These are phyloP conservation scores for Chaetomiaceae sp. DNA, from an alignment of 2,329 filamentous ascomycete species.

Conservation along the genomic window DNA sequence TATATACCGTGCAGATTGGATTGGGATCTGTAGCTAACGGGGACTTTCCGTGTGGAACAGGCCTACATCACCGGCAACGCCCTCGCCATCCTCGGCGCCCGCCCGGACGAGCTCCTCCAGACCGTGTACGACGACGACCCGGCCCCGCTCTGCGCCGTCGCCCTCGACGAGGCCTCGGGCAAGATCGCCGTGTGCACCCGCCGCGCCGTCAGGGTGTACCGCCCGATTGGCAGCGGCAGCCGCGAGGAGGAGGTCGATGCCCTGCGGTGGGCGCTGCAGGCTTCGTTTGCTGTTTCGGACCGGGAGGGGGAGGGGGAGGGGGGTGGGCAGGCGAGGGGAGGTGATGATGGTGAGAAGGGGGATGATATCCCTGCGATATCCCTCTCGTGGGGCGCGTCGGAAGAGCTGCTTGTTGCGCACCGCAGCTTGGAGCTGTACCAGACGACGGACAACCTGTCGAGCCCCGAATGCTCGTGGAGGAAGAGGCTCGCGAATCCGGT, in stretches of 20 bases:
- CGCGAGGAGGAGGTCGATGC: conserved; percentile 64
- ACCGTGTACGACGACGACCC: conserved; percentile 83
- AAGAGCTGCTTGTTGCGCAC: conserved; percentile 79
- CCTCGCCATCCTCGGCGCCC: conserved; percentile 73
- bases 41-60: too few relatives aligned
- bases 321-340: conserved; percentile 18
- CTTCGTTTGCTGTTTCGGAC: conserved; percentile 46
- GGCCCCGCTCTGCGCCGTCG: conserved; percentile 64
- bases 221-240: conserved; percentile 62
- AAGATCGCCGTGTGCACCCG: conserved; percentile 76
- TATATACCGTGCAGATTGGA: too few relatives aligned
- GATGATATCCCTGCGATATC: conserved; percentile 39
- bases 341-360: conserved; percentile 29
- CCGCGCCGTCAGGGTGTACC: conserved; percentile 67
- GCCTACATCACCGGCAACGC: conserved; percentile 87
- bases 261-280: conserved; percentile 60
- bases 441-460: conserved; percentile 33
- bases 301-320: conserved; percentile 21
- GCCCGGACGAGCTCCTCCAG: conserved; percentile 62
- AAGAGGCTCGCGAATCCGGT: conserved; percentile 67
- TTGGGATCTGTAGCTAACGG: too few relatives aligned
- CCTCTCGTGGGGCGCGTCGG: conserved; percentile 81
- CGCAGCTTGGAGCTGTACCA: conserved; percentile 64
- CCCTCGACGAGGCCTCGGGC: conserved; percentile 74
- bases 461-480: conserved; percentile 64